Percentiles rank a stretch among this genome's conserved stretches.
These are phyloP conservation scores for Sphagnum tenellum DNA, from an alignment of 225 moss, liverwort and hornwort genomes.

Conservation along the genomic window DNA sequence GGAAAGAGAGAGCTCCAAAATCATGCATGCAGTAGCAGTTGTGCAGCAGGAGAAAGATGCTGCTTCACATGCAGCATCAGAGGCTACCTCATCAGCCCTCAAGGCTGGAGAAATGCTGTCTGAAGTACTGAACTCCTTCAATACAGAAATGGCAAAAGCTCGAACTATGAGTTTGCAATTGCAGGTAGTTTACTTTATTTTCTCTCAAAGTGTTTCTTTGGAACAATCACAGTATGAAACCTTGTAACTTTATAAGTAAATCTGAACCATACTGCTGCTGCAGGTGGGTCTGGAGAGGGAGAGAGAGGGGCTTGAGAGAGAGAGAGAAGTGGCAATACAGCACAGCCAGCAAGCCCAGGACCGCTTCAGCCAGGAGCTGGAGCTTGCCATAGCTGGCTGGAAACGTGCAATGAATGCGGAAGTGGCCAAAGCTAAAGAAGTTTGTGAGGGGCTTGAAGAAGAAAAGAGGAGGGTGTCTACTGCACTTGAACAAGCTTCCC, in stretches of 20 bases:
- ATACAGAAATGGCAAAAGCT: slow-evolving; percentile 43
- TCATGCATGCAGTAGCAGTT: slow-evolving; percentile 17
- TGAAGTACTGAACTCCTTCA: slow-evolving; percentile 36
- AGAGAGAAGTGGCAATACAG: slow-evolving; percentile 25
- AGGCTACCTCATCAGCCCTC: slow-evolving; percentile 35
- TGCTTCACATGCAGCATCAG: slow-evolving; percentile 48
- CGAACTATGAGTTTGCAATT: slow-evolving; percentile 44
- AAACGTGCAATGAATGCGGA: slow-evolving; percentile 57
- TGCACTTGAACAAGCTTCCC: slow-evolving; percentile 16
- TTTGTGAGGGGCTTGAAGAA: slow-evolving; percentile 41
- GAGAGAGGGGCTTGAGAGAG: slow-evolving; percentile 28
- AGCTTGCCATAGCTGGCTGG: slow-evolving; percentile 40
- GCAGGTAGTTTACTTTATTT: slow-evolving; percentile 7
- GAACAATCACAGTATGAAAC: no score
- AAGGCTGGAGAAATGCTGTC: slow-evolving; percentile 40
- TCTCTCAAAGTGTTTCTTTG: no score
- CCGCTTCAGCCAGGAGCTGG: slow-evolving; percentile 35
- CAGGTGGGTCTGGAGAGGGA: slow-evolving; percentile 49
- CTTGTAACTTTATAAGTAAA: no score
- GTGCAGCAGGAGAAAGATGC: slow-evolving; percentile 36
- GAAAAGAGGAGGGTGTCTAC: slow-evolving; percentile 25
- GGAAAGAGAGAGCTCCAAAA: slow-evolving; percentile 29
- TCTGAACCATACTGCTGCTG: slow-evolving; percentile 1
- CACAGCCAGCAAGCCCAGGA: slow-evolving; percentile 40
- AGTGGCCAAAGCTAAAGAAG: slow-evolving; percentile 54